Conservation (phyloP, 257 asterid genomes). For the Gentiana dahurica region DNA sequence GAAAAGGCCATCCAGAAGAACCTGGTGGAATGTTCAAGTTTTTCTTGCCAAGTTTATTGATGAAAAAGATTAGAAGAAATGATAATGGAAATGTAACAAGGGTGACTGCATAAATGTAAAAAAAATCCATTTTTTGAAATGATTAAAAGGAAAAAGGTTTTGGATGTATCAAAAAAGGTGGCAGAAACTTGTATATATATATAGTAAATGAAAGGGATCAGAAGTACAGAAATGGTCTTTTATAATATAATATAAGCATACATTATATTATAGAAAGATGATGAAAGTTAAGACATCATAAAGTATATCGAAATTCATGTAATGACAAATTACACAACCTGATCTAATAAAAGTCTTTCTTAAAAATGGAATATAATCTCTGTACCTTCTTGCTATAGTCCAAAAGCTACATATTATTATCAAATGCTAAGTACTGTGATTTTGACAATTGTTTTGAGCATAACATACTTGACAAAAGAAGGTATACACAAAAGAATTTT, state of each 20-base stretch:
- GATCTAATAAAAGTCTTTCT: too few relatives aligned
- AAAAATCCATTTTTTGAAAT: neutral
- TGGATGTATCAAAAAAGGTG: neutral
- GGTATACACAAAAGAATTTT: too few relatives aligned
- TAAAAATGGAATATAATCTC: too few relatives aligned
- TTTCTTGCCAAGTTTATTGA: neutral
- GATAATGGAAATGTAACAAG: neutral
- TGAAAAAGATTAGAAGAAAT: neutral
- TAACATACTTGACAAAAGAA: too few relatives aligned
- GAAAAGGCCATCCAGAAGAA: conserved; percentile 4
- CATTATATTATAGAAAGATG: too few relatives aligned
- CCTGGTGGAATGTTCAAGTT: conserved; percentile 1
- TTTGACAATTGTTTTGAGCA: too few relatives aligned
- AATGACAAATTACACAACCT: too few relatives aligned
- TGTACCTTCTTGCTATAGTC: too few relatives aligned
- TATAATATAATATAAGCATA: too few relatives aligned
- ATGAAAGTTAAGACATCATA: neutral
- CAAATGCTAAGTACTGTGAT: too few relatives aligned
- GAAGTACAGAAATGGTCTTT: neutral
- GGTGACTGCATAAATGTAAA: neutral
- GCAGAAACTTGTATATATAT: neutral
- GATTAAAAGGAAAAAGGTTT: too few relatives aligned
- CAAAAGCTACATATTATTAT: too few relatives aligned
- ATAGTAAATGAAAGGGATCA: neutral
- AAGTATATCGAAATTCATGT: neutral